Conservation (phyloP, 306 rosid genomes). For the Hippophae gyantsensis region DNA sequence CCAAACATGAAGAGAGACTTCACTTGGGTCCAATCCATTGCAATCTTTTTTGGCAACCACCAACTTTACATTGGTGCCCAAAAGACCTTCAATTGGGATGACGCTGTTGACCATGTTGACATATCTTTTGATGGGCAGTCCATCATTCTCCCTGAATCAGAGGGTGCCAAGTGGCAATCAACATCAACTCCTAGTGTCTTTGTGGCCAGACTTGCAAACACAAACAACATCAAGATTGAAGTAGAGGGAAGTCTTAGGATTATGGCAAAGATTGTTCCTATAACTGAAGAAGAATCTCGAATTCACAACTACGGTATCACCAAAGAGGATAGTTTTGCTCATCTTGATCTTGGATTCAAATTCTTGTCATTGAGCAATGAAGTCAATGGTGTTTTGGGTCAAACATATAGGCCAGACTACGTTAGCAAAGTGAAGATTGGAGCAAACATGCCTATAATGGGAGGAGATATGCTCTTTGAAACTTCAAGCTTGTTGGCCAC, state of each 20-base stretch:
- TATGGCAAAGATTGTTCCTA: slow-evolving; percentile 48
- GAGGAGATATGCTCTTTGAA: slow-evolving; percentile 35
- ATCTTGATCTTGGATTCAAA: slow-evolving; percentile 56
- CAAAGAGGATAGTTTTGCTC: slow-evolving; percentile 44
- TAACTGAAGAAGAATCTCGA: slow-evolving; percentile 42
- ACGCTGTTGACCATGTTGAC: too few relatives aligned
- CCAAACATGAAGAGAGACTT: too few relatives aligned
- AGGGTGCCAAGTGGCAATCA: too few relatives aligned
- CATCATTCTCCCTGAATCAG: too few relatives aligned
- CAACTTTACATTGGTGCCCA: too few relatives aligned
- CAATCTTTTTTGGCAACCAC: too few relatives aligned
- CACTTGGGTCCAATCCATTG: too few relatives aligned
- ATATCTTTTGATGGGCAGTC: too few relatives aligned
- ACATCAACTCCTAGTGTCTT: too few relatives aligned
- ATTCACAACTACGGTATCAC: slow-evolving; percentile 51
- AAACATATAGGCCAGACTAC: slow-evolving; percentile 42
- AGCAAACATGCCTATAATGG: slow-evolving; percentile 53
- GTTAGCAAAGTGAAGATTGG: slow-evolving; percentile 32
- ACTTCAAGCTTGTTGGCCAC: slow-evolving; percentile 37
- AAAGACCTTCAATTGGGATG: too few relatives aligned
- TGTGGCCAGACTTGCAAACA: too few relatives aligned
- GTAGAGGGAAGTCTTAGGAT: slow-evolving; percentile 18
- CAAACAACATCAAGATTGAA: too few relatives aligned
- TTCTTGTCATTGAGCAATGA: slow-evolving; percentile 35
- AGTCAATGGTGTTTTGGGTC: slow-evolving; percentile 56